Evolutionary conservation across 306 rosid species (phyloP).

Genomic region (Abrus precatorius): DNA sequence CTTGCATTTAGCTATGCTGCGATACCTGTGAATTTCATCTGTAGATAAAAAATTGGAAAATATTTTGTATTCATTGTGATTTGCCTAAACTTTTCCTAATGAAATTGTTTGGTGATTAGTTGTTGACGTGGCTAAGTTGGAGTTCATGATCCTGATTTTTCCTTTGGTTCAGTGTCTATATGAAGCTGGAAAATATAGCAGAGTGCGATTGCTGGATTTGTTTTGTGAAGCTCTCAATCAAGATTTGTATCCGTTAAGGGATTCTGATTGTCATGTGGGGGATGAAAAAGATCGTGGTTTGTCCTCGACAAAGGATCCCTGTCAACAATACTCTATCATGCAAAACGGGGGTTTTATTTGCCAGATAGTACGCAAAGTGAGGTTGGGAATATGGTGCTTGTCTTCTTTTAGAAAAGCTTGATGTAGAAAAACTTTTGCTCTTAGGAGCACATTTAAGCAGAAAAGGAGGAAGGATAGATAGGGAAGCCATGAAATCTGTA

Average conservation of each 20-base stretch:
- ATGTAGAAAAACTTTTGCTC: conserved; percentile 10
- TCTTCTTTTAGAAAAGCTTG: conserved; percentile 32
- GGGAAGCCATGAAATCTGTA: conserved; percentile 27
- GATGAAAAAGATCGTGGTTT: conserved; percentile 52
- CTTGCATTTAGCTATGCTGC: conserved; percentile 18
- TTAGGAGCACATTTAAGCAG: conserved; percentile 27
- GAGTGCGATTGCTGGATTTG: conserved; percentile 75
- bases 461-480: conserved; percentile 34
- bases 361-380: conserved; percentile 70
- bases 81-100: conserved; percentile 29
- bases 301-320: conserved; percentile 57
- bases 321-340: conserved; percentile 55
- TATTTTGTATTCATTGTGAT: background rate
- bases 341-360: conserved; percentile 59
- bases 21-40: conserved; percentile 16
- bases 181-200: conserved; percentile 79
- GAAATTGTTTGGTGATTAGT: conserved; percentile 36
- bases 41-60: conserved; percentile 17
- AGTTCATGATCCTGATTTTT: conserved; percentile 42
- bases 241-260: conserved; percentile 56
- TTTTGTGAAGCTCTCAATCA: conserved; percentile 84
- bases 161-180: conserved; percentile 76
- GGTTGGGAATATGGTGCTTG: conserved; percentile 55
- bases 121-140: conserved; percentile 37
- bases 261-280: conserved; percentile 52